phyloP scores from a whole-genome alignment of 1,284 basidiomycete species.

The Sparassis latifolia region DNA sequence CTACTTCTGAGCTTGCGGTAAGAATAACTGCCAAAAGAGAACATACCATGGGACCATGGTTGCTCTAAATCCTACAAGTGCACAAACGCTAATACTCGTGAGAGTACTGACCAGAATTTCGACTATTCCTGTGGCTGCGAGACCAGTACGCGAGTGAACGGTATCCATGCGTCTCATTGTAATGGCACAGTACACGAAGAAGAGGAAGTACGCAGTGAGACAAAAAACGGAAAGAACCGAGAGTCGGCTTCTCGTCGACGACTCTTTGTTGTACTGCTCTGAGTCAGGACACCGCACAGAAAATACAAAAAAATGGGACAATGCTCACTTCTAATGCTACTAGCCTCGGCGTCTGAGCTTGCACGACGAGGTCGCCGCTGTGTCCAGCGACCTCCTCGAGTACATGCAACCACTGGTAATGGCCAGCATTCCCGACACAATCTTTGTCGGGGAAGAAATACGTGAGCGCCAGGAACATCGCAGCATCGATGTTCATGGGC shows the following conservation, averaged over 20 bases:
- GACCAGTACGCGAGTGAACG: slow-evolving; percentile 87
- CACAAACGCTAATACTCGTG: slow-evolving; percentile 88
- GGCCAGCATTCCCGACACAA: slow-evolving; percentile 57
- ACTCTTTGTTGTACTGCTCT: slow-evolving; percentile 45
- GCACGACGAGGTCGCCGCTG: slow-evolving; percentile 37
- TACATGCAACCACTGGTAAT: slow-evolving; percentile 54
- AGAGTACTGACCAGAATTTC: slow-evolving; percentile 90
- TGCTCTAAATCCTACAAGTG: slow-evolving; percentile 77
- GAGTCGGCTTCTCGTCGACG: slow-evolving; percentile 27
- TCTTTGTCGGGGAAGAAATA: slow-evolving; percentile 73
- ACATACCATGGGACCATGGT: slow-evolving; percentile 83
- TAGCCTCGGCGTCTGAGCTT: slow-evolving; percentile 53
- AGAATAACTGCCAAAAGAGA: slow-evolving; percentile 3
- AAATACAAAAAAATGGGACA: slow-evolving; percentile 1
- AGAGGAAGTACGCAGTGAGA: slow-evolving; percentile 73
- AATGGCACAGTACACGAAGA: slow-evolving; percentile 74
- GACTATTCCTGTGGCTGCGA: slow-evolving; percentile 90
- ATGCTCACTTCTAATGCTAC: slow-evolving; percentile 62
- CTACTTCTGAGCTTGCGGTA: slow-evolving; percentile 5
- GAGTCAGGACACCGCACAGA: slow-evolving; percentile 4
- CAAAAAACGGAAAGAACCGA: slow-evolving; percentile 68
- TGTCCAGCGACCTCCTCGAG: slow-evolving; percentile 42
- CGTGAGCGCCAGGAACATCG: slow-evolving; percentile 66
- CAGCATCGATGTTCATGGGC: slow-evolving; percentile 48
- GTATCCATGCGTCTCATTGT: slow-evolving; percentile 76